phyloP scores from a whole-genome alignment of 257 asterid species.

The Fraxinus excelsior region DNA sequence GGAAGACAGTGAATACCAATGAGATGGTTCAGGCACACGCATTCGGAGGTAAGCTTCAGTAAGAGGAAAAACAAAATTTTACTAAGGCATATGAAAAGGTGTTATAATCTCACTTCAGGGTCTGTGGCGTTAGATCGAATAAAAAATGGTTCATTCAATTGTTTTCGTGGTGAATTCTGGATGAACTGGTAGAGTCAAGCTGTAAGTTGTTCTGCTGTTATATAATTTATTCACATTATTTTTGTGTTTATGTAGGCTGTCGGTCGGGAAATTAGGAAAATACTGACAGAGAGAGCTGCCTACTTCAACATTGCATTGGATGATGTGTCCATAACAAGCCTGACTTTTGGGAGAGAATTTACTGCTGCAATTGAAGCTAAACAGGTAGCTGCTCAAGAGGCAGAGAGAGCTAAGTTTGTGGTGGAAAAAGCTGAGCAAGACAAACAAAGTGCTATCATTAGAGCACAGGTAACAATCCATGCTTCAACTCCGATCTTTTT shows the following conservation, averaged over 20 bases:
- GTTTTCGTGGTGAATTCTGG: background rate
- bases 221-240: background rate
- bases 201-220: background rate
- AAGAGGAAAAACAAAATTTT: background rate
- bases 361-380: constrained; percentile 97
- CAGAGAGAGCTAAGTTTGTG: constrained; percentile 92
- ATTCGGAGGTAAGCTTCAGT: background rate
- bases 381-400: constrained; percentile 95
- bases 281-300: constrained; percentile 81
- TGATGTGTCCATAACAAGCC: constrained; percentile 83
- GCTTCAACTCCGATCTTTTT: background rate
- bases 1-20: background rate
- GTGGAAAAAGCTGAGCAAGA: constrained; percentile 97
- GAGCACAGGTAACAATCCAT: constrained; percentile 70
- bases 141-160: background rate
- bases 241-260: constrained; percentile 49
- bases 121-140: background rate
- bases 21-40: background rate
- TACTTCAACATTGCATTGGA: constrained; percentile 89
- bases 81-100: background rate
- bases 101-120: background rate
- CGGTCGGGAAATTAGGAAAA: constrained; percentile 78
- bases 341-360: constrained; percentile 86
- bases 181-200: background rate
- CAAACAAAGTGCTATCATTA: constrained; percentile 80